These are phyloP conservation scores for Hygrocybe coccinea DNA, from an alignment of 768 basidiomycete genomes.

Conservation along the genomic window DNA sequence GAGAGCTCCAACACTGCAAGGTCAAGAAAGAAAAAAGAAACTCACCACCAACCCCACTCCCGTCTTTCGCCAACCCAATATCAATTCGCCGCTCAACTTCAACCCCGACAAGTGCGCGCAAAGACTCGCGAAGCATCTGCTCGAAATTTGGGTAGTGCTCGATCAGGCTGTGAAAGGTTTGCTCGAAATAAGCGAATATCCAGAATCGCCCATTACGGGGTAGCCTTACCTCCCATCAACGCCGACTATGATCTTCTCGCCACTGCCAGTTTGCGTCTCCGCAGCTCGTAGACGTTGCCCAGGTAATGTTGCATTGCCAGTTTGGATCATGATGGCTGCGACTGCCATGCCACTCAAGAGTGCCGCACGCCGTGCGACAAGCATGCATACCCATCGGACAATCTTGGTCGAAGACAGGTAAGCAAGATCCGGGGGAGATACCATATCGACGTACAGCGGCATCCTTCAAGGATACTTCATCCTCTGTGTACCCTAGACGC, in stretches of 20 bases:
- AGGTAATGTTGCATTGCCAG: conserved; percentile 55
- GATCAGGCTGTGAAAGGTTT: conserved; percentile 56
- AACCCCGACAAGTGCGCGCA: conserved; percentile 71
- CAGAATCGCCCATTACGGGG: not conserved
- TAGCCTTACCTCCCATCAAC: conserved; percentile 80
- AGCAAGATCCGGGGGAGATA: not conserved
- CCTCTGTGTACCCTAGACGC: conserved; percentile 53
- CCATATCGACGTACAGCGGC: conserved; percentile 42
- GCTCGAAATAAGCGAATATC: conserved; percentile 2
- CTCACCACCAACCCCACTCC: conserved; percentile 95
- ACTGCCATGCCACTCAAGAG: conserved; percentile 81
- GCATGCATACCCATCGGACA: conserved; percentile 71
- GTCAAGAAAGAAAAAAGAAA: conserved; percentile 3
- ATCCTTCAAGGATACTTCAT: conserved; percentile 53
- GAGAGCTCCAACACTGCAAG: conserved; percentile 2
- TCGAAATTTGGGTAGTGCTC: conserved; percentile 91
- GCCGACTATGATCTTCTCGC: conserved; percentile 68
- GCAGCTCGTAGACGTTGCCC: conserved; percentile 25
- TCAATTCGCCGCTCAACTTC: conserved; percentile 75
- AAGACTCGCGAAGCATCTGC: conserved; percentile 62
- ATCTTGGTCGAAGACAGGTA: conserved; percentile 49
- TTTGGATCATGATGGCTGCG: conserved; percentile 81
- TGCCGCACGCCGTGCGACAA: conserved; percentile 81
- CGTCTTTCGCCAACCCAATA: conserved; percentile 94
- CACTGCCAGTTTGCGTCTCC: conserved; percentile 24